Percentiles rank a stretch among this genome's conserved stretches.
Conservation (phyloP, 2,329 filamentous ascomycete species). For the Cadophora luteo-olivacea region DNA sequence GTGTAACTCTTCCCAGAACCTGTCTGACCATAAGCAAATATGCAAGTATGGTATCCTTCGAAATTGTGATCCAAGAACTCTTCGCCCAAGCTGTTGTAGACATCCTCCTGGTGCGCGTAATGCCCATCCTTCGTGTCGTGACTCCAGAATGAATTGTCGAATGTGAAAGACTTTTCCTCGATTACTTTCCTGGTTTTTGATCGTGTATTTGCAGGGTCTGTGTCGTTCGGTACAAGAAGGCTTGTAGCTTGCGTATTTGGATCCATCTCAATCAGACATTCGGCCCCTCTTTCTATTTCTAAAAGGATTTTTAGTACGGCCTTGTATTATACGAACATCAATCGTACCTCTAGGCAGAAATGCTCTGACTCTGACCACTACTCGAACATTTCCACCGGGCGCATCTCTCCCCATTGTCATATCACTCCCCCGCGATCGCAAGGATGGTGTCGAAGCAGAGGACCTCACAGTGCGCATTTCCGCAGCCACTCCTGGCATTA, state of each 20-base stretch:
- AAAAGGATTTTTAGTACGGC: slow-evolving; percentile 23
- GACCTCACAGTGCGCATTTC: slow-evolving; percentile 57
- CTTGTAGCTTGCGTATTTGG: slow-evolving; percentile 85
- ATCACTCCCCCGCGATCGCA: slow-evolving; percentile 75
- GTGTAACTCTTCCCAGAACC: slow-evolving; percentile 98
- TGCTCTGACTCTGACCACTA: slow-evolving; percentile 80
- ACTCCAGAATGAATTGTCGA: slow-evolving; percentile 99
- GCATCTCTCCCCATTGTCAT: slow-evolving; percentile 54
- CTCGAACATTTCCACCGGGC: slow-evolving; percentile 77
- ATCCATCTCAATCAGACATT: slow-evolving; percentile 93
- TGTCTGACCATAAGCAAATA: slow-evolving; percentile 98
- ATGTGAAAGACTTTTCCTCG: slow-evolving; percentile 91
- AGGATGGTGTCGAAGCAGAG: slow-evolving; percentile 78
- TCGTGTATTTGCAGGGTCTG: slow-evolving; percentile 59
- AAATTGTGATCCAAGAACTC: slow-evolving; percentile 99
- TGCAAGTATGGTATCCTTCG: slow-evolving; percentile 98
- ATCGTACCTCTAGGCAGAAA: slow-evolving; percentile 77
- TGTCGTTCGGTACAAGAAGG: slow-evolving; percentile 71
- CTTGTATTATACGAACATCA: not conserved
- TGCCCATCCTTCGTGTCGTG: slow-evolving; percentile 80
- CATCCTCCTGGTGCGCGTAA: slow-evolving; percentile 90
- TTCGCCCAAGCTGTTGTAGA: slow-evolving; percentile 92
- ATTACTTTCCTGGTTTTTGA: slow-evolving; percentile 74
- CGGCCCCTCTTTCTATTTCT: slow-evolving; percentile 83
- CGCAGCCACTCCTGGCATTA: slow-evolving; percentile 53